A percentile compares a stretch with the other conserved stretches of the same genome.
Conservation (phyloP, 345 rosid species). For the Hevea brasiliensis region DNA sequence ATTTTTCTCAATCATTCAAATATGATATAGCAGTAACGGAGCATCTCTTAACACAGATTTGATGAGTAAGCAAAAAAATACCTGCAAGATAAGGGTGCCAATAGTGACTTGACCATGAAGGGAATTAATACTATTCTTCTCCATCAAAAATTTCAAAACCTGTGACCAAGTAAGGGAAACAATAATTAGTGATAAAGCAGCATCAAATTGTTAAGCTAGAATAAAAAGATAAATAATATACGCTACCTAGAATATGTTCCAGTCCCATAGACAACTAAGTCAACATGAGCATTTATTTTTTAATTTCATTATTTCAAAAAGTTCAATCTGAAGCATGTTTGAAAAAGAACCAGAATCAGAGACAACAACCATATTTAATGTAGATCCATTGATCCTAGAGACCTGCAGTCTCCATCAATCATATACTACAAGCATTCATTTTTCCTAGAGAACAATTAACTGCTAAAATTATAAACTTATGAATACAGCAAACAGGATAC, state of each 20-base stretch:
- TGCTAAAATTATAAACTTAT: neutral
- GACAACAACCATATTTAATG: neutral
- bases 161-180: constrained; percentile 16
- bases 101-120: constrained; percentile 93
- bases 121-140: constrained; percentile 70
- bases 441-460: neutral
- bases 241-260: neutral
- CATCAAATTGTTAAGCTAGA: neutral
- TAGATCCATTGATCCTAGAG: neutral
- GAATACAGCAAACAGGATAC: neutral
- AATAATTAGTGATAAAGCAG: neutral
- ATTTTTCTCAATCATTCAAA: neutral
- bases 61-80: constrained; percentile 18
- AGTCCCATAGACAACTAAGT: neutral
- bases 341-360: neutral
- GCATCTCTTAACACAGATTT: neutral
- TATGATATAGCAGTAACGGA: neutral
- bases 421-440: neutral
- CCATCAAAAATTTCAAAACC: constrained; percentile 93
- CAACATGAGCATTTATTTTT: neutral
- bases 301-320: neutral
- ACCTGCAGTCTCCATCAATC: neutral
- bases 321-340: neutral
- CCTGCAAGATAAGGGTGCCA: constrained; percentile 94
- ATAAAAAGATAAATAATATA: neutral